Percentiles rank a stretch among this genome's conserved stretches.
Evolutionary conservation across 176 grass and related monocot species (phyloP).

Genomic region (Urochloa ruziziensis): DNA sequence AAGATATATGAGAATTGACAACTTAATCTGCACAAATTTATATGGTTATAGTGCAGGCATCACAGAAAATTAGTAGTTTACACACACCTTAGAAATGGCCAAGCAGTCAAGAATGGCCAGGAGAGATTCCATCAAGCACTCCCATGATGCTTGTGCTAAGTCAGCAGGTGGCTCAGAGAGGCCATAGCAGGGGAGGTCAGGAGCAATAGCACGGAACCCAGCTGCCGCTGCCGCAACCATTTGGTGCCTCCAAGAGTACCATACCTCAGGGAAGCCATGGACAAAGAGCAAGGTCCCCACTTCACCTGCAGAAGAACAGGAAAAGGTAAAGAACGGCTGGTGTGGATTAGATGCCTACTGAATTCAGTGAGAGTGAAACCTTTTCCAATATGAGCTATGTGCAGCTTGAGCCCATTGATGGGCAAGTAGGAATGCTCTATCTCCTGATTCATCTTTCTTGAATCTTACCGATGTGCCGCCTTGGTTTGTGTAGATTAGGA

Average conservation of each 20-base stretch:
- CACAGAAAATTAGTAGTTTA: not conserved
- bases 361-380: not conserved
- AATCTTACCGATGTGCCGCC: not conserved
- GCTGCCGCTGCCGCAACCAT: conserved; percentile 31
- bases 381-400: conserved; percentile 40
- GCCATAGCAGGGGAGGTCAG: conserved; percentile 46
- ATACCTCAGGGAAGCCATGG: conserved; percentile 49
- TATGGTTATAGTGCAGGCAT: not conserved
- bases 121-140: conserved; percentile 27
- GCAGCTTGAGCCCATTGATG: conserved; percentile 34
- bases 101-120: conserved; percentile 10
- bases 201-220: conserved; percentile 38
- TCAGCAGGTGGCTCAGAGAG: conserved; percentile 33
- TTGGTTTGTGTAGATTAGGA: not conserved
- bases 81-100: conserved; percentile 18
- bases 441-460: conserved; percentile 5
- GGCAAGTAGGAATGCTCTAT: conserved; percentile 13
- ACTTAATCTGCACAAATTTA: not conserved
- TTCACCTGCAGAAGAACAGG: conserved; percentile 8
- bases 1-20: not conserved
- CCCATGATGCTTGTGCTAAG: not conserved
- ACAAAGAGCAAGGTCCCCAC: conserved; percentile 27
- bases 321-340: not conserved
- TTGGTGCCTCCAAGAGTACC: conserved; percentile 50
- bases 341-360: not conserved